Base-by-base conservation (phyloP, 1,284 basidiomycete species). In the Ceratobasidium sp. region DNA sequence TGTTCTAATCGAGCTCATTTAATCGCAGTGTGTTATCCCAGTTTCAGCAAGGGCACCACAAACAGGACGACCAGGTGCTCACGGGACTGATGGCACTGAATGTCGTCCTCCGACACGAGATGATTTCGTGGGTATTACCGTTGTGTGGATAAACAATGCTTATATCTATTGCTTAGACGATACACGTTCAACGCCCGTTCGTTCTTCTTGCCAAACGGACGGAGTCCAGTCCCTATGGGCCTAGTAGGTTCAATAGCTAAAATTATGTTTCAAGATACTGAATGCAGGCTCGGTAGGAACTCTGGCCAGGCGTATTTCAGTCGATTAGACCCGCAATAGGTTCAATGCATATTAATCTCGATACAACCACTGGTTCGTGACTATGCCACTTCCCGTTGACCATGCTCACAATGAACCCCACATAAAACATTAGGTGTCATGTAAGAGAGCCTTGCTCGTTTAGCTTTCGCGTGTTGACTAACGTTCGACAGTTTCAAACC, bases 41-140 rank as follows among this genome's bases (percentile, higher is more conserved):
- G 1, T 92, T 89, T 77, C 82, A 92, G 9, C 78, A 82, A 53
- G 90, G 91, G 0, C 82, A 87, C 56, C 88, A 90, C 74, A 86
- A 86, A 0, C 87, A 89, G 58, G 91, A 92, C 75, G 89, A 89
- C 74, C 80, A 78, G 9, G 89, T 92, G 0, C 78, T 88, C 46
- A 92, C 90, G 1, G 90, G 90, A 0, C 87, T 91, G 75, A 92
- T 88, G 5, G 90, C 90, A 0, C 79, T 92, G 64, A 92, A 92
- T 76, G 88, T 92, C 40, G 88, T 89, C 16, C 85, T 92, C 38
- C 84, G 90, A n/a, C 90, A 89, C 87, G 86, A 88, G 74, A 89
- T 89, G 0, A 87, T 85, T 0, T 81, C 88, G 81, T 79, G 59
- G 28, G 78, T 76, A 9, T 51, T 54, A 36, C 38, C 7, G 8